phyloP scores from a whole-genome alignment of 768 basidiomycete species.

The Lactarius indigo region DNA sequence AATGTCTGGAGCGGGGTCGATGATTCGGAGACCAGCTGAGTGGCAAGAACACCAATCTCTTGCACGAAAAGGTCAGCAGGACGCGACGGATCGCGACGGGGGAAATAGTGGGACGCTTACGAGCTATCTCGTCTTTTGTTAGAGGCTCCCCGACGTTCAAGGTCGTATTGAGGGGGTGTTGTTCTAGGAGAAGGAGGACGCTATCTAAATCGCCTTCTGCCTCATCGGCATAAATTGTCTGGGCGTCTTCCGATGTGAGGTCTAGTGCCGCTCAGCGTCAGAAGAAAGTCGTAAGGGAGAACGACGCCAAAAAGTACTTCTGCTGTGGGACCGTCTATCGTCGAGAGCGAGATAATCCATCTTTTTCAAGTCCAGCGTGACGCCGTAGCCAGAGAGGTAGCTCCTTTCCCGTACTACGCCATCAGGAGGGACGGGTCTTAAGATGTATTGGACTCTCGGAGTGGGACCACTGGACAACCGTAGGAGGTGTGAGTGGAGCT shows the following conservation, averaged over 20 bases:
- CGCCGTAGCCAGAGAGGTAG: slow-evolving; percentile 85
- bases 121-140: slow-evolving; percentile 48
- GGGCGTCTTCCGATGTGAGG: slow-evolving; percentile 10
- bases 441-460: slow-evolving; percentile 64
- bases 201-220: slow-evolving; percentile 18
- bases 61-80: slow-evolving; percentile 26
- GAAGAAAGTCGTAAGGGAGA: background rate
- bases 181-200: slow-evolving; percentile 14
- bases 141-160: slow-evolving; percentile 44
- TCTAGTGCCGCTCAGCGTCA: background rate
- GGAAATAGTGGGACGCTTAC: slow-evolving; percentile 11
- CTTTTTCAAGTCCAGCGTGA: slow-evolving; percentile 90
- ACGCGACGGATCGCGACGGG: slow-evolving; percentile 28
- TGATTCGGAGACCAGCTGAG: slow-evolving; percentile 70
- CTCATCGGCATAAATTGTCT: slow-evolving; percentile 19
- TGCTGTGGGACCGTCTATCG: slow-evolving; percentile 54
- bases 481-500: slow-evolving; percentile 64
- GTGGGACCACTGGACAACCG: slow-evolving; percentile 42
- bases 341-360: slow-evolving; percentile 95
- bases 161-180: slow-evolving; percentile 35
- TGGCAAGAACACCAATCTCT: slow-evolving; percentile 70
- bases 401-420: slow-evolving; percentile 31
- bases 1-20: slow-evolving; percentile 51
- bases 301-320: slow-evolving; percentile 20
- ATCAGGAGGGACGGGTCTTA: slow-evolving; percentile 59